Evolutionary conservation across 1,284 basidiomycete genomes (phyloP).

Genomic region (Taiwanofungus camphoratus): DNA sequence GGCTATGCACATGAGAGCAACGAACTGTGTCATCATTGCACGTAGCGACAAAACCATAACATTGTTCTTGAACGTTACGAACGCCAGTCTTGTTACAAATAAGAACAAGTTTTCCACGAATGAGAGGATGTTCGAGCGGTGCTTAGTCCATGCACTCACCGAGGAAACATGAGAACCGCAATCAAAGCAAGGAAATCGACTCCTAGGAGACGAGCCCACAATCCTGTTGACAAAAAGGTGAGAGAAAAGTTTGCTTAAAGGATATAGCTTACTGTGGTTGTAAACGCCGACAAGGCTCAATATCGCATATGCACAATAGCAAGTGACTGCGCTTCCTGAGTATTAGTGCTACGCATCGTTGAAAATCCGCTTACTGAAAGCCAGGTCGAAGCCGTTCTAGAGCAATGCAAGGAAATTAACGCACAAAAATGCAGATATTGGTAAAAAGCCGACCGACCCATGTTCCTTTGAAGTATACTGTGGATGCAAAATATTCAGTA

Average conservation of each 20-base stretch:
- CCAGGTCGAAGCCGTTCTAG: slow-evolving; percentile 86
- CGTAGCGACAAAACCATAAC: slow-evolving; percentile 75
- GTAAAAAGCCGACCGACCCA: slow-evolving; percentile 49
- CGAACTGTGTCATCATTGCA: slow-evolving; percentile 78
- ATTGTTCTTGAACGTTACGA: slow-evolving; percentile 85
- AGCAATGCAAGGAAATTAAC: background rate
- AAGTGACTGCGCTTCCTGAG: slow-evolving; percentile 57
- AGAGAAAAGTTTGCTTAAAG: background rate
- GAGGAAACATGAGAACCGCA: slow-evolving; percentile 83
- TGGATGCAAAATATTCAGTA: background rate
- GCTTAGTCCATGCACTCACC: slow-evolving; percentile 35
- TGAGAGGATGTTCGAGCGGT: too few species aligned
- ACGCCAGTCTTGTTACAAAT: slow-evolving; percentile 54
- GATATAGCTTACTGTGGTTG: slow-evolving; percentile 41
- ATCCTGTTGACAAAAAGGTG: slow-evolving; percentile 31
- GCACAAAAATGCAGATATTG: background rate
- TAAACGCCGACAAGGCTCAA: slow-evolving; percentile 72
- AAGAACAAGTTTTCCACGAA: background rate
- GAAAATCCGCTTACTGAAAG: slow-evolving; percentile 55
- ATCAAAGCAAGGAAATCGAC: slow-evolving; percentile 73
- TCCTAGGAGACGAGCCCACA: slow-evolving; percentile 59
- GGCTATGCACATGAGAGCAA: slow-evolving; percentile 80
- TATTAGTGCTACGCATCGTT: too few species aligned
- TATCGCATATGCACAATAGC: slow-evolving; percentile 70
- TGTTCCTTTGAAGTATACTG: slow-evolving; percentile 78